These are phyloP conservation scores for Starmerella asiatica DNA, from an alignment of 805 yeast species.

Conservation along the genomic window DNA sequence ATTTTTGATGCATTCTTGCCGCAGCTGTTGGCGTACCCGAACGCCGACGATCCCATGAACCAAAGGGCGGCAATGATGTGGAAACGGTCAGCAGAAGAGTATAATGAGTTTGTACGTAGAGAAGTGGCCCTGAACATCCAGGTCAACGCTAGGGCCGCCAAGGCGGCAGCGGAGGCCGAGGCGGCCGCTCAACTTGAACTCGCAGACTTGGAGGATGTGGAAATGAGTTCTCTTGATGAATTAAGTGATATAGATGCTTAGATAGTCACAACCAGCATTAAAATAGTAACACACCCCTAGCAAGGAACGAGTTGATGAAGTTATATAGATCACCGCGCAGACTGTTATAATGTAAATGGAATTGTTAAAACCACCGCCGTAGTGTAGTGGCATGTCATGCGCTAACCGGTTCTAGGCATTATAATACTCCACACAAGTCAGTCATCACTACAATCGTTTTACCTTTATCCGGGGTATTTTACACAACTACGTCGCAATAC, in stretches of 20 bases:
- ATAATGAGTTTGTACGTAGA: conserved; percentile 49
- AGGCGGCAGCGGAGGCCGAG: background rate
- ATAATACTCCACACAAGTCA: too few relatives aligned
- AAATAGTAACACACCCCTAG: too few relatives aligned
- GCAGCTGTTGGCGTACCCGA: conserved; percentile 80
- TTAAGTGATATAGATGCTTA: conserved; percentile 3
- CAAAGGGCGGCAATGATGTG: conserved; percentile 72
- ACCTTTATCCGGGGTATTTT: too few relatives aligned
- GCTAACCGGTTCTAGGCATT: too few relatives aligned
- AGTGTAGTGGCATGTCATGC: too few relatives aligned
- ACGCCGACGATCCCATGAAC: conserved; percentile 86
- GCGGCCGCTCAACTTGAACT: background rate
- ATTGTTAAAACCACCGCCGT: too few relatives aligned
- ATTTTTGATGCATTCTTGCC: conserved; percentile 89
- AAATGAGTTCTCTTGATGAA: conserved; percentile 30
- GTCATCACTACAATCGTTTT: too few relatives aligned
- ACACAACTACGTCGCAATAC: too few relatives aligned
- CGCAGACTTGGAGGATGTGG: conserved; percentile 22
- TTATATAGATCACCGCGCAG: too few relatives aligned
- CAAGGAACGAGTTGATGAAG: too few relatives aligned
- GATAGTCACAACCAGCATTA: background rate
- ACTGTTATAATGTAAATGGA: too few relatives aligned
- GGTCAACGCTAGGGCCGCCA: conserved; percentile 32
- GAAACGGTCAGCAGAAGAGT: conserved; percentile 34
- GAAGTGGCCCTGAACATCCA: conserved; percentile 49